These are phyloP conservation scores for Iris macrosiphon DNA, from an alignment of 106 monocot species.

Conservation along the genomic window DNA sequence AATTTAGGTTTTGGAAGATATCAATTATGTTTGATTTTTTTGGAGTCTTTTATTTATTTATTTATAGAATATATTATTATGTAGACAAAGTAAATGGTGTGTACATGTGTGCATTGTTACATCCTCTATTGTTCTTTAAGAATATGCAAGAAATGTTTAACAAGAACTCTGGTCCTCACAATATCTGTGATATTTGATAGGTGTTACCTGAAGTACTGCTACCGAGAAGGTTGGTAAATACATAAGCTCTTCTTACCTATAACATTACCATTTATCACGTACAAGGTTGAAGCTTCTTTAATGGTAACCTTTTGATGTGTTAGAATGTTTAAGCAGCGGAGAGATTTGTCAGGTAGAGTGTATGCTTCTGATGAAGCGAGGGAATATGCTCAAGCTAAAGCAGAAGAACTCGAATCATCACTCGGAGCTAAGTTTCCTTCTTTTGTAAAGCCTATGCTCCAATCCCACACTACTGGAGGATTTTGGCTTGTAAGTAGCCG, in stretches of 20 bases:
- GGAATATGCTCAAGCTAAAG: slow-evolving; percentile 37
- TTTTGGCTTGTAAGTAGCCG: slow-evolving; percentile 78
- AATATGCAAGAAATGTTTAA: too few species aligned
- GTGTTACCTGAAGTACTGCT: slow-evolving; percentile 14
- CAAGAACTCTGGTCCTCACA: too few species aligned
- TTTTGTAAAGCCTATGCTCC: slow-evolving; percentile 78
- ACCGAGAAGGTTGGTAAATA: slow-evolving; percentile 26
- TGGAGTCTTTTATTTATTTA: too few species aligned
- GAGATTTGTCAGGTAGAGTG: slow-evolving; percentile 32
- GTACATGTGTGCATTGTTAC: too few species aligned
- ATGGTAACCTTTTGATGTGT: neutral
- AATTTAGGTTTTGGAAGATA: too few species aligned
- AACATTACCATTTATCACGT: neutral
- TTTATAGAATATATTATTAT: too few species aligned
- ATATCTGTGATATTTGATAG: neutral
- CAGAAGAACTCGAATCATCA: slow-evolving; percentile 31
- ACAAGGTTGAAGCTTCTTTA: neutral
- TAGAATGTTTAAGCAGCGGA: slow-evolving; percentile 10
- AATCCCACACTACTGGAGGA: slow-evolving; percentile 84
- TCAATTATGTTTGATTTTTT: too few species aligned
- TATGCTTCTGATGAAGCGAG: slow-evolving; percentile 73
- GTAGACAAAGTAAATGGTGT: too few species aligned
- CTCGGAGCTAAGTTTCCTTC: slow-evolving; percentile 33
- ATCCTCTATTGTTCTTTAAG: too few species aligned
- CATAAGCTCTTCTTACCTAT: too few species aligned